These are phyloP conservation scores for Acanthamoeba lenticulata DNA, from an alignment of 208 protist genomes.

Conservation along the genomic window DNA sequence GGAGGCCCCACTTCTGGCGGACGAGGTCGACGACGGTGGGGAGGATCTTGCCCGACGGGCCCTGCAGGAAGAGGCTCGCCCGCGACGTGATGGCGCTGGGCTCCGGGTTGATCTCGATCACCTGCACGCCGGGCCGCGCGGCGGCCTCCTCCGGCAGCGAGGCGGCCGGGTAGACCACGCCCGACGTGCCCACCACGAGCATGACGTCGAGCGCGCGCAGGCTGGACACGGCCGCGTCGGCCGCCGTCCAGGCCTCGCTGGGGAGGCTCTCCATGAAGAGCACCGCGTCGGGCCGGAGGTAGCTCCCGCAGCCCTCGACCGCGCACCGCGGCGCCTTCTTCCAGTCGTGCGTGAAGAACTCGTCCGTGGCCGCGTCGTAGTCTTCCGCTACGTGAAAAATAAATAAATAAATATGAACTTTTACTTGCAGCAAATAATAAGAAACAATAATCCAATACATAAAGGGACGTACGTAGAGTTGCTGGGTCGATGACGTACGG, in stretches of 20 bases:
- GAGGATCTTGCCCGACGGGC: slow-evolving; percentile 38
- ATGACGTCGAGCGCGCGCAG: neutral
- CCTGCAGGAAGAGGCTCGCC: slow-evolving; percentile 41
- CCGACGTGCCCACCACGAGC: slow-evolving; percentile 54
- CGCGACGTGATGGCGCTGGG: neutral
- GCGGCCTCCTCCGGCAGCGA: slow-evolving; percentile 5
- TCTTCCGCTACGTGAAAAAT: neutral
- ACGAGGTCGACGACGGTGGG: slow-evolving; percentile 25
- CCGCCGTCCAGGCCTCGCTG: neutral
- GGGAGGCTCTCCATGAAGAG: slow-evolving; percentile 61
- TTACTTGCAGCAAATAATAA: neutral
- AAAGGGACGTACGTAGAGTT: neutral
- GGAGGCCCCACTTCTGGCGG: neutral
- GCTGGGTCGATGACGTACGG: slow-evolving; percentile 49
- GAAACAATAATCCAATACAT: neutral
- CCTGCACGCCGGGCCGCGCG: neutral
- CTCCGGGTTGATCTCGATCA: slow-evolving; percentile 61
- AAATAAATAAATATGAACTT: too few relatives aligned
- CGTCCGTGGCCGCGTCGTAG: slow-evolving; percentile 39
- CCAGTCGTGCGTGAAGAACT: slow-evolving; percentile 66
- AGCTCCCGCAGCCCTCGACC: slow-evolving; percentile 25
- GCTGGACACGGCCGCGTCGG: neutral
- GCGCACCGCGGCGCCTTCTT: slow-evolving; percentile 46
- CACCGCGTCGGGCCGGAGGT: slow-evolving; percentile 24
- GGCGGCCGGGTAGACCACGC: slow-evolving; percentile 57